Base-by-base conservation (phyloP, 106 monocot species). In the Xerophyta viscosa region DNA sequence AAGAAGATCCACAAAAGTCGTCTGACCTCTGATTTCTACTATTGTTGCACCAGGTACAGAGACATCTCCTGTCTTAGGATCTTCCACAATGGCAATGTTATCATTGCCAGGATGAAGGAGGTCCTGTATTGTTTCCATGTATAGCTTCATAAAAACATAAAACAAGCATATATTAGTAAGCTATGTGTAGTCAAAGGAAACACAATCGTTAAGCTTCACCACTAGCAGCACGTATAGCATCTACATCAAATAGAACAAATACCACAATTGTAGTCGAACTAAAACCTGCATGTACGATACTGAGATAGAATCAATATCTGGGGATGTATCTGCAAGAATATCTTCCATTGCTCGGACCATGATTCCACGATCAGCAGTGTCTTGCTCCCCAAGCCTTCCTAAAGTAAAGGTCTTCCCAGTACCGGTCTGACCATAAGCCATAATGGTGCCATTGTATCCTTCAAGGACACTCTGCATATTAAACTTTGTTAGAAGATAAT, bases 341-440 rank as follows among this genome's bases (percentile, higher is more conserved):
- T 89, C 96, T 68, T 96, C 96, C 96, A 96, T 85, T 41, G 96
- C 78, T 46, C 96, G 88, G 10, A 89, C 88, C 96, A 96, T 96
- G 31, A 96, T 96, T 41, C 96, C 96, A 20, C 96, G 74, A 23
- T 84, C 73, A 31, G 96, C 84, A 58, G 69, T 73, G 48, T 96
- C 84, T 71, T 89, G 79, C 50, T 96, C 96, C 29, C 96, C 96
- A 53, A 96, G 81, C 37, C 82, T 96, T 54, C 88, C 96, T 46
- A 96, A 78, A 52, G 96, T 96, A 53, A 85, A 96, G 19, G 96
- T 96, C 70, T 96, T 96, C 19, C 96, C 96, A 48, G 96, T 96
- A 42, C 96, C 96, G 46, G 96, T 96, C 43, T 96, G 96, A 4
- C 96, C 96, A 75, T 96, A 96, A 42, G 96, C 96, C 96, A 96